phyloP scores from a whole-genome alignment of 352 stramenopile genomes.

The Phytophthora rubi region DNA sequence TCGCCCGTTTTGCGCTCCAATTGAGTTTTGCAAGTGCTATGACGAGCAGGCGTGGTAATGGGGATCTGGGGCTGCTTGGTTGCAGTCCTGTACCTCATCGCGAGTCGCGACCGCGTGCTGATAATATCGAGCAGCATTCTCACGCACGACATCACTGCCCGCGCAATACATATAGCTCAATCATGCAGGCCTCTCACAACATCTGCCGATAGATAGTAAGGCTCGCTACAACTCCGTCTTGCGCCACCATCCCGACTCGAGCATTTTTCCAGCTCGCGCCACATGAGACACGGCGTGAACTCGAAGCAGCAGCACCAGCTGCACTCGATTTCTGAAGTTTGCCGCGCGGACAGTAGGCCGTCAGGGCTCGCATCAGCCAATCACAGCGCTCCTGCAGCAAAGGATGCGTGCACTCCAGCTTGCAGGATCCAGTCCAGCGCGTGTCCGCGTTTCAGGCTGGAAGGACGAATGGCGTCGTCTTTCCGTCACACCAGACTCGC shows the following conservation, averaged over 20 bases:
- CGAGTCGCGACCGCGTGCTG: too few species aligned
- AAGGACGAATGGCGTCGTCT: constrained; percentile 5
- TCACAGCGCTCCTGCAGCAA: not conserved
- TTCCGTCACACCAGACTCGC: not conserved
- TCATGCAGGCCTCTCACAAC: not conserved
- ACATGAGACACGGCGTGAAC: constrained; percentile 9
- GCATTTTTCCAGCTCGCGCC: not conserved
- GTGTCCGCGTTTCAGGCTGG: constrained; percentile 16
- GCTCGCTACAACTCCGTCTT: not conserved
- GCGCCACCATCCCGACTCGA: not conserved
- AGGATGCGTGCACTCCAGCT: constrained; percentile 10
- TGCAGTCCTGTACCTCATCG: too few species aligned
- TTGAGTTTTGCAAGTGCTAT: not conserved
- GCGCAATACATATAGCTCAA: not conserved
- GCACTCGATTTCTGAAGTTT: constrained; percentile 31
- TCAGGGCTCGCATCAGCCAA: not conserved
- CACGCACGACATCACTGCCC: too few species aligned
- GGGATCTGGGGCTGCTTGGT: not conserved
- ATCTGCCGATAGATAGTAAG: not conserved
- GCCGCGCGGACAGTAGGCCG: not conserved
- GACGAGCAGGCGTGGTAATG: not conserved
- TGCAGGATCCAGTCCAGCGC: constrained; percentile 22
- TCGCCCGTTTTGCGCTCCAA: not conserved
- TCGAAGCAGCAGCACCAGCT: constrained; percentile 2
- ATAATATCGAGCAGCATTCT: not conserved